Conservation (phyloP, 495 filamentous ascomycete species). For the Penicillium chermesinum region DNA sequence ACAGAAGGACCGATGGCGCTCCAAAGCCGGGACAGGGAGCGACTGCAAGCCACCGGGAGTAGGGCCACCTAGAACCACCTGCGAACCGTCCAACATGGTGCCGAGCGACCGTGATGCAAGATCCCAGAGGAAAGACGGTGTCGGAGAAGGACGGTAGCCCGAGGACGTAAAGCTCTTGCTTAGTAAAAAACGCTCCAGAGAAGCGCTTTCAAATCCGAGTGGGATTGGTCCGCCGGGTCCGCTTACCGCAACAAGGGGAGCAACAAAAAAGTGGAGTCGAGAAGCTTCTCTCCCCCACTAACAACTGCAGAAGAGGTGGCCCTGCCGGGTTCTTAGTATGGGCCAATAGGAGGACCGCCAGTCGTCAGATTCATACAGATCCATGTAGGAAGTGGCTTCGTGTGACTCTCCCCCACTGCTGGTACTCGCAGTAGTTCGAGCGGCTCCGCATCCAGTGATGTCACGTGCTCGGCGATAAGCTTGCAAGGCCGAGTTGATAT, state of each 20-base stretch:
- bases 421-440: too few relatives aligned
- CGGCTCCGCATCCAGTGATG: too few relatives aligned
- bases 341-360: background rate
- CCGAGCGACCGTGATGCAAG: conserved; percentile 16
- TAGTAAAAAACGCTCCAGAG: conserved; percentile 19
- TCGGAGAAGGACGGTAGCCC: conserved; percentile 1
- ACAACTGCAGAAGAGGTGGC: background rate
- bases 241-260: conserved; percentile 7
- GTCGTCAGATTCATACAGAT: background rate
- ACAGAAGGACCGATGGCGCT: conserved; percentile 57
- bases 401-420: too few relatives aligned
- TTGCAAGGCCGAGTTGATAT: too few relatives aligned
- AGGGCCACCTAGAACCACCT: conserved; percentile 37
- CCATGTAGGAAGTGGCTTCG: too few relatives aligned
- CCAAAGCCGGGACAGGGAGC: conserved; percentile 24
- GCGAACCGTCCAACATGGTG: conserved; percentile 42
- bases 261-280: conserved; percentile 1
- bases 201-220: conserved; percentile 8
- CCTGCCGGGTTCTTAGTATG: too few relatives aligned
- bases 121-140: conserved; percentile 8
- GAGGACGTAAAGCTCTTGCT: too few relatives aligned
- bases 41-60: conserved; percentile 28
- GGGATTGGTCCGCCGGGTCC: conserved; percentile 1
- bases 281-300: background rate
- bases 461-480: too few relatives aligned